Percentiles rank a stretch among this genome's conserved stretches.
Evolutionary conservation across 768 basidiomycete species (phyloP).

Genomic region (Mycena albidolilacea): DNA sequence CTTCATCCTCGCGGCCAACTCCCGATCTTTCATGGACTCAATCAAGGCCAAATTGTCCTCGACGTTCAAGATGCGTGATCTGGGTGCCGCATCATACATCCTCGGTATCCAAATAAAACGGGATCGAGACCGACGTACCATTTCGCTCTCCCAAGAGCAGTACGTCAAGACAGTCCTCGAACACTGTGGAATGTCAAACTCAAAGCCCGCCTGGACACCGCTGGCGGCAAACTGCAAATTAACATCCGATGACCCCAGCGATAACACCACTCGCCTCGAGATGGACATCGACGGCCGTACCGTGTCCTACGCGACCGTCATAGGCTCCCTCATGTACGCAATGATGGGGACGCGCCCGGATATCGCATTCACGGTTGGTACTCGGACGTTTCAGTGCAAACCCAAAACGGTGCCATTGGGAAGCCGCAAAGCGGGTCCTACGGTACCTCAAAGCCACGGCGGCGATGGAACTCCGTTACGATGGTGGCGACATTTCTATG

Average conservation of each 20-base stretch:
- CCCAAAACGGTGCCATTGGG: slow-evolving; percentile 9
- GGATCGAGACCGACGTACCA: not conserved
- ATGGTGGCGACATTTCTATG: not conserved
- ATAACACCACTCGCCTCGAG: not conserved
- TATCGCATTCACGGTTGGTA: not conserved
- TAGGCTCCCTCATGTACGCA: not conserved
- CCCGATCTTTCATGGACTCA: not conserved
- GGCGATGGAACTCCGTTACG: not conserved
- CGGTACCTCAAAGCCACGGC: slow-evolving; percentile 4
- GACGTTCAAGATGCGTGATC: slow-evolving; percentile 10
- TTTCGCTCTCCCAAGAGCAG: not conserved
- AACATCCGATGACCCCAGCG: not conserved
- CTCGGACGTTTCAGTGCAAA: slow-evolving; percentile 8
- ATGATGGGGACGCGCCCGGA: slow-evolving; percentile 6
- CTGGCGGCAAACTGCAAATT: not conserved
- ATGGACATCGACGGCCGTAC: not conserved
- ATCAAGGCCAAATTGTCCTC: slow-evolving; percentile 6
- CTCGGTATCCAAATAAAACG: slow-evolving; percentile 1
- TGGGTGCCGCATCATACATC: not conserved
- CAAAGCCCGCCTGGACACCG: not conserved
- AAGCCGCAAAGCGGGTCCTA: not conserved
- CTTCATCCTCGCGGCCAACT: not conserved
- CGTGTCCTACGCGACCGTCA: not conserved
- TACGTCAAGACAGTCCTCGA: slow-evolving; percentile 1
- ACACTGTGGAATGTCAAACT: not conserved